Evolutionary conservation across 2,329 filamentous ascomycete genomes (phyloP).

Genomic region (Aspergillus jensenii): DNA sequence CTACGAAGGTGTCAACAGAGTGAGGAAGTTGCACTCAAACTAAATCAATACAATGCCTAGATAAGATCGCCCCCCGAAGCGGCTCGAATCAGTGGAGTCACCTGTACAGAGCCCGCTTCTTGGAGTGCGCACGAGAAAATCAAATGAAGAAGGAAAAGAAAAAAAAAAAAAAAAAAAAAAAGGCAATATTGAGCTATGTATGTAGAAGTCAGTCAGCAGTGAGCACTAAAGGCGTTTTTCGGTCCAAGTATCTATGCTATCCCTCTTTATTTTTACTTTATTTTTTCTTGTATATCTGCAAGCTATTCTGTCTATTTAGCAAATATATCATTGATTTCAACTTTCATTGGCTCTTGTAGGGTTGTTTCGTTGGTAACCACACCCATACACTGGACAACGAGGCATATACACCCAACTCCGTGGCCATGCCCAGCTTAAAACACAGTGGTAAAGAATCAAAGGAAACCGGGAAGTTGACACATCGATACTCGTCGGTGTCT

Average conservation of each 20-base stretch:
- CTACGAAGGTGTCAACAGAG: constrained; percentile 79
- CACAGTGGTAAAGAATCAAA: too few relatives aligned
- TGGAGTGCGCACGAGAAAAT: neutral
- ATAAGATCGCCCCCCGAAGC: neutral
- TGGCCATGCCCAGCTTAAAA: too few relatives aligned
- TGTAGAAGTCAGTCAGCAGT: neutral
- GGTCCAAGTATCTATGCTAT: neutral
- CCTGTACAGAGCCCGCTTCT: neutral
- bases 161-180: neutral
- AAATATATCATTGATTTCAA: neutral
- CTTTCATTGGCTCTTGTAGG: neutral
- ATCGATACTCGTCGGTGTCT: neutral
- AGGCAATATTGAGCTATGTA: neutral
- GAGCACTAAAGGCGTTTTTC: neutral
- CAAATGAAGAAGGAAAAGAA: neutral
- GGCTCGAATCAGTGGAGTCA: neutral
- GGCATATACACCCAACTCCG: too few relatives aligned
- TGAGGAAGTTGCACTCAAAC: constrained; percentile 79
- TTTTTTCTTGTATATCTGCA: neutral
- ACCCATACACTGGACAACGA: too few relatives aligned
- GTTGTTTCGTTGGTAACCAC: too few relatives aligned
- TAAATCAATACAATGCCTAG: constrained; percentile 32
- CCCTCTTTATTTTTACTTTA: neutral
- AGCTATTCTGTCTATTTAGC: neutral
- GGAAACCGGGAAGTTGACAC: neutral